Percentiles rank a stretch among this genome's conserved stretches.
These are phyloP conservation scores for Lentinula lateritia DNA, from an alignment of 768 basidiomycete genomes.

Conservation along the genomic window DNA sequence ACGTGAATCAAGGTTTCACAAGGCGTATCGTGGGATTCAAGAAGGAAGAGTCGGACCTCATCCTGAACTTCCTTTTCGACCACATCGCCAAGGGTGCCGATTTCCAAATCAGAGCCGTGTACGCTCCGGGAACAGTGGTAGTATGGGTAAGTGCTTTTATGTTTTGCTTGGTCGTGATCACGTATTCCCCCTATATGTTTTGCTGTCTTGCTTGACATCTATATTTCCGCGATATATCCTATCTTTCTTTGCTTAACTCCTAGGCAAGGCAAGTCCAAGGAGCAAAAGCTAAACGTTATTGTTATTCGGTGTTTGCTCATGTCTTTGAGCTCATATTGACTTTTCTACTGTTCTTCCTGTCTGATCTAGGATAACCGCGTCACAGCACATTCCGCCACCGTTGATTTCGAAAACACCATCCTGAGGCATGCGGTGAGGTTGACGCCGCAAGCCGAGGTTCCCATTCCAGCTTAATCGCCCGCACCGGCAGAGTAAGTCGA, in stretches of 20 bases:
- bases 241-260: not conserved
- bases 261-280: not conserved
- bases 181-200: no score
- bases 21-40: constrained; percentile 50
- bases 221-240: not conserved
- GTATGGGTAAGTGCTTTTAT: constrained; percentile 41
- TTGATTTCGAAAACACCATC: constrained; percentile 30
- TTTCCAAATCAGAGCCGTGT: constrained; percentile 44
- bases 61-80: constrained; percentile 50
- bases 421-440: constrained; percentile 41
- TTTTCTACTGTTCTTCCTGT: not conserved
- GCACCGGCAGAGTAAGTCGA: not conserved
- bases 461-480: constrained; percentile 24
- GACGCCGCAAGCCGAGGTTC: constrained; percentile 45
- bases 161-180: not conserved
- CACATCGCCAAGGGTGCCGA: constrained; percentile 46
- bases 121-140: constrained; percentile 49
- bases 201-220: no score
- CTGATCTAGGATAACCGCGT: constrained; percentile 37
- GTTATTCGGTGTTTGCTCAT: not conserved
- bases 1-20: constrained; percentile 54
- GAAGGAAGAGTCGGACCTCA: constrained; percentile 47
- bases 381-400: constrained; percentile 39
- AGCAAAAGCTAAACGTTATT: not conserved
- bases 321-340: not conserved